Conservation (phyloP, 2,329 filamentous ascomycete genomes). For the Trichoderma cornu-damae region DNA sequence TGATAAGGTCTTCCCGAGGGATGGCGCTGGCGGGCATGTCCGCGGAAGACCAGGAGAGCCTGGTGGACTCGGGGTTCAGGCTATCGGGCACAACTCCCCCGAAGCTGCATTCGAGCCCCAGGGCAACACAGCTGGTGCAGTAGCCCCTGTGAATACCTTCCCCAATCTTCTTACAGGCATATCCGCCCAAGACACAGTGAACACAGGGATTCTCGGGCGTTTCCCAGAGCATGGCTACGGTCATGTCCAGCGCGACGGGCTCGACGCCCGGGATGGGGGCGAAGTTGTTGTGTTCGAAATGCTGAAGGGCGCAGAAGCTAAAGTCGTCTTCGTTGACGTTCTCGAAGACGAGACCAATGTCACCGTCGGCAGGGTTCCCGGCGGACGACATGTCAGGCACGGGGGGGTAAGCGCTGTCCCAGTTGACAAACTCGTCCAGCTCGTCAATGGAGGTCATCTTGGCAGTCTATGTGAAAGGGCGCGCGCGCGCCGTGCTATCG, state of each 20-base stretch:
- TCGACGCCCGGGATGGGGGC: neutral
- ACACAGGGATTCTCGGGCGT: conserved; percentile 45
- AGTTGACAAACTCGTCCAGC: conserved; percentile 60
- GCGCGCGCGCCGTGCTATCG: conserved; percentile 19
- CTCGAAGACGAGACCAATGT: conserved; percentile 51
- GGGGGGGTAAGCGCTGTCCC: conserved; percentile 41
- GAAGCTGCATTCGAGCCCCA: conserved; percentile 56
- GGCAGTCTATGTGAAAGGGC: conserved; percentile 22
- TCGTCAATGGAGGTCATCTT: conserved; percentile 43
- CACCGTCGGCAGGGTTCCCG: conserved; percentile 30
- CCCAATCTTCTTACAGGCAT: conserved; percentile 55
- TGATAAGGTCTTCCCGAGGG: conserved; percentile 25
- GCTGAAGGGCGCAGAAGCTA: conserved; percentile 54
- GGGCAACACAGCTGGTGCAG: conserved; percentile 58
- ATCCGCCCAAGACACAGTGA: conserved; percentile 48
- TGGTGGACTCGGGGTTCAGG: conserved; percentile 31
- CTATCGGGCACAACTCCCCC: conserved; percentile 34
- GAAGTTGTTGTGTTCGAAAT: conserved; percentile 42
- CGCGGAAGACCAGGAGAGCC: conserved; percentile 35
- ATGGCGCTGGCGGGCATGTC: conserved; percentile 39
- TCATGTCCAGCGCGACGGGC: neutral
- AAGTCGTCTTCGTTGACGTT: conserved; percentile 56
- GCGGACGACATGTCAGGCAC: conserved; percentile 35
- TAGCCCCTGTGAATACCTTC: conserved; percentile 57
- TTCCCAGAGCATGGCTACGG: conserved; percentile 32